These are phyloP conservation scores for Amaranthus palmeri DNA, from an alignment of 148 eudicot species.

Conservation along the genomic window DNA sequence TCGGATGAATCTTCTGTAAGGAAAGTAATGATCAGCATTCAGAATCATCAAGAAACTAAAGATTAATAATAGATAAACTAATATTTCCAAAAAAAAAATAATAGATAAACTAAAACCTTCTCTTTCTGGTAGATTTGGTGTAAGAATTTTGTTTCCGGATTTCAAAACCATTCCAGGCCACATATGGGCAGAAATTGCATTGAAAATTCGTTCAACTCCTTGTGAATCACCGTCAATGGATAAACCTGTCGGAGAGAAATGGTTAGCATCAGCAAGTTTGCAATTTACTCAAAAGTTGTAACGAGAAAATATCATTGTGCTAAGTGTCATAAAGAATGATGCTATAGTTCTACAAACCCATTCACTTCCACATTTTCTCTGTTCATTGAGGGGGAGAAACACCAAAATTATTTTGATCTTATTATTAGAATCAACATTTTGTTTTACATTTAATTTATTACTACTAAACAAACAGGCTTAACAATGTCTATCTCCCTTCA, in stretches of 20 bases:
- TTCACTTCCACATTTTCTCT: background rate
- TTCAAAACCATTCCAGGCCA: constrained; percentile 99
- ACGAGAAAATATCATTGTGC: background rate
- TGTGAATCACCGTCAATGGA: constrained; percentile 93
- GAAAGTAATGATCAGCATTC: background rate
- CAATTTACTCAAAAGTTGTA: background rate
- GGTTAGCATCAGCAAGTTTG: background rate
- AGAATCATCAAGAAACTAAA: background rate
- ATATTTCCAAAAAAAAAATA: no score
- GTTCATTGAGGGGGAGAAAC: background rate
- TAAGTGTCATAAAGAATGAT: background rate
- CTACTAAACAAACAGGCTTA: background rate
- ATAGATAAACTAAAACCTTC: constrained; percentile 43
- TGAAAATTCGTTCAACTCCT: constrained; percentile 72
- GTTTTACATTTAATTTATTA: no score
- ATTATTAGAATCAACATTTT: background rate
- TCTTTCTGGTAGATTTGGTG: constrained; percentile 72
- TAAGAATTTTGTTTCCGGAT: constrained; percentile 60
- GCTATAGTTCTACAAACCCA: background rate
- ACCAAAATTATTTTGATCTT: background rate
- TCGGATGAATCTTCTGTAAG: constrained; percentile 81
- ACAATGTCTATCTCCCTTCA: background rate
- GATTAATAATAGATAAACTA: no score
- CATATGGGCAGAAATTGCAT: constrained; percentile 93
- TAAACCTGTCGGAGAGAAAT: constrained; percentile 50